These are phyloP conservation scores for Hordeum pubiflorum DNA, from an alignment of 202 grass and related monocot genomes.

Conservation along the genomic window DNA sequence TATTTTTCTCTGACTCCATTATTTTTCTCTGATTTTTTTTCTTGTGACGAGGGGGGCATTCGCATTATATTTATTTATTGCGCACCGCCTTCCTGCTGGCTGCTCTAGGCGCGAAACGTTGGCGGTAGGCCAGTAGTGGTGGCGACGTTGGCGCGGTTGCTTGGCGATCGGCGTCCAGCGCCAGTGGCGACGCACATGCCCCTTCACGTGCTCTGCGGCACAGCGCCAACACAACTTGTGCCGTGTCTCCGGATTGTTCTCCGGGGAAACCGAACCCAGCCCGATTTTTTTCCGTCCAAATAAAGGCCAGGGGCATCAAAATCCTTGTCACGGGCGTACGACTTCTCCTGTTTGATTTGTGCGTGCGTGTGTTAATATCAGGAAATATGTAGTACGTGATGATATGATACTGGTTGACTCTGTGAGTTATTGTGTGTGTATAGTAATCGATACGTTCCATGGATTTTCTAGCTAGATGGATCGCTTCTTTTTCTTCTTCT, in stretches of 20 bases:
- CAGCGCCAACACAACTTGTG: background rate
- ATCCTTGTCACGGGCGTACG: background rate
- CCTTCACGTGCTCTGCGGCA: background rate
- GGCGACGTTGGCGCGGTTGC: background rate
- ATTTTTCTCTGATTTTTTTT: too few species aligned
- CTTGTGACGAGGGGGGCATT: too few species aligned
- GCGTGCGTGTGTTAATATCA: background rate
- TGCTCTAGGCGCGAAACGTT: background rate
- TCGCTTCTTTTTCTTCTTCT: too few species aligned
- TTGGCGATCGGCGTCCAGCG: background rate
- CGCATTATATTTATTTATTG: too few species aligned
- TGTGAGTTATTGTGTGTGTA: background rate
- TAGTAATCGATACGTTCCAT: too few species aligned
- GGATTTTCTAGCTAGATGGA: too few species aligned
- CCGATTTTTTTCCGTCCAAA: too few species aligned
- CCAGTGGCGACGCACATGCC: background rate
- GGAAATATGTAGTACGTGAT: background rate
- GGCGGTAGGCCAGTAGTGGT: background rate
- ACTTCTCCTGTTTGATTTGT: background rate
- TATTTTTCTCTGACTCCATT: background rate
- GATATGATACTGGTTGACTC: background rate
- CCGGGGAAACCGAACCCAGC: too few species aligned
- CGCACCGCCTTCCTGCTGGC: background rate
- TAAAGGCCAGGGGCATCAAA: background rate
- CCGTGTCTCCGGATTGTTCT: background rate